phyloP scores from a whole-genome alignment of 495 filamentous ascomycete genomes.

The Aspergillus nanangensis region DNA sequence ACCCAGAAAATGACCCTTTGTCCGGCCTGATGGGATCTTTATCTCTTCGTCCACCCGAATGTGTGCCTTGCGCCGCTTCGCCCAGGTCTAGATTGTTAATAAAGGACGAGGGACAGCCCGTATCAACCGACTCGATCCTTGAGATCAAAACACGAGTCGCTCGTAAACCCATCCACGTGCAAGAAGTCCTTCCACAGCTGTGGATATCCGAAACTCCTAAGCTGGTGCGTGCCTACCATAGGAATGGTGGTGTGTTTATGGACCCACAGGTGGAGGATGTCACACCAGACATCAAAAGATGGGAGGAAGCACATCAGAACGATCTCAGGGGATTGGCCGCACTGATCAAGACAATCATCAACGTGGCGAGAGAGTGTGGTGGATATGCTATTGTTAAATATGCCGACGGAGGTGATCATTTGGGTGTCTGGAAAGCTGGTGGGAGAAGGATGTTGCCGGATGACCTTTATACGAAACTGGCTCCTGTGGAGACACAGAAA shows the following conservation, averaged over 20 bases:
- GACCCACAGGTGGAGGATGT: slow-evolving; percentile 35
- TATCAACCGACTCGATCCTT: slow-evolving; percentile 31
- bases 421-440: slow-evolving; percentile 20
- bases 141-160: slow-evolving; percentile 48
- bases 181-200: slow-evolving; percentile 39
- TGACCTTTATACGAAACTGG: slow-evolving; percentile 16
- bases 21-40: slow-evolving; percentile 21
- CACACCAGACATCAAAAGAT: slow-evolving; percentile 22
- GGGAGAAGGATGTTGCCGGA: slow-evolving; percentile 29
- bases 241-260: slow-evolving; percentile 38
- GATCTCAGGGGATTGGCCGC: slow-evolving; percentile 27
- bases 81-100: slow-evolving; percentile 25
- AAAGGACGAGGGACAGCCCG: slow-evolving; percentile 25
- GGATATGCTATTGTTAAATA: slow-evolving; percentile 29
- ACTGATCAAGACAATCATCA: slow-evolving; percentile 33
- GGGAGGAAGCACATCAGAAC: slow-evolving; percentile 33
- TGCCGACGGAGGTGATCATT: slow-evolving; percentile 18
- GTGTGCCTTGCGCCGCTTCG: slow-evolving; percentile 1
- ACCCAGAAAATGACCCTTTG: slow-evolving; percentile 15
- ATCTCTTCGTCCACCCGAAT: slow-evolving; percentile 16
- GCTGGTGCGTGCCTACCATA: slow-evolving; percentile 45
- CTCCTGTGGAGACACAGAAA: neutral
- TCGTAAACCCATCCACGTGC: slow-evolving; percentile 28
- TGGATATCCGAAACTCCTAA: slow-evolving; percentile 49
- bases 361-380: slow-evolving; percentile 20